Conservation (phyloP, 495 filamentous ascomycete genomes). For the Xylaria cubensis region DNA sequence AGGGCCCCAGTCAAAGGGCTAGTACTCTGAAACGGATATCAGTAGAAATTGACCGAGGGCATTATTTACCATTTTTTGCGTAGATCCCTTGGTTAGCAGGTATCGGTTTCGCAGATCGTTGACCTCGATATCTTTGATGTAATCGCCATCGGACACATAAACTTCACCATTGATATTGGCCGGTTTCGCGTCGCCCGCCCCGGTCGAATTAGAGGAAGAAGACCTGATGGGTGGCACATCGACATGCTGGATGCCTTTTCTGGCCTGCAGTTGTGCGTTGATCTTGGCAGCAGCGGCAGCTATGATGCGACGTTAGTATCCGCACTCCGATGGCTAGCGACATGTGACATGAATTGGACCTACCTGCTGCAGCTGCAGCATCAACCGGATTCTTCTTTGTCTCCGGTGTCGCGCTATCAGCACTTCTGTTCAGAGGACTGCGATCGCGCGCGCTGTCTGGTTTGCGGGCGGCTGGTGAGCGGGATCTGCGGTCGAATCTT, state of each 20-base stretch:
- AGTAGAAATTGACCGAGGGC: slow-evolving; percentile 74
- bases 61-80: slow-evolving; percentile 98
- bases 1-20: slow-evolving; percentile 46
- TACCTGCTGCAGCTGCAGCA: slow-evolving; percentile 88
- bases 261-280: slow-evolving; percentile 89
- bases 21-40: slow-evolving; percentile 70
- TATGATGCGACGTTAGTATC: slow-evolving; percentile 46
- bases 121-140: slow-evolving; percentile 97
- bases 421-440: slow-evolving; percentile 72
- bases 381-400: slow-evolving; percentile 60
- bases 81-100: slow-evolving; percentile 94
- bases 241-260: slow-evolving; percentile 91
- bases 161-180: slow-evolving; percentile 78
- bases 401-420: slow-evolving; percentile 58
- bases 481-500: slow-evolving; percentile 84
- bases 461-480: slow-evolving; percentile 72
- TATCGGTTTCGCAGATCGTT: slow-evolving; percentile 98
- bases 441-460: slow-evolving; percentile 70
- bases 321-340: not conserved
- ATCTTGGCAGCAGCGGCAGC: slow-evolving; percentile 93
- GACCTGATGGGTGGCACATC: slow-evolving; percentile 88
- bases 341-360: slow-evolving; percentile 29
- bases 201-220: slow-evolving; percentile 38
- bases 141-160: slow-evolving; percentile 95
- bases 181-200: slow-evolving; percentile 40